These are phyloP conservation scores for Albophoma yamanashiensis DNA, from an alignment of 2,329 filamentous ascomycete species.

Conservation along the genomic window DNA sequence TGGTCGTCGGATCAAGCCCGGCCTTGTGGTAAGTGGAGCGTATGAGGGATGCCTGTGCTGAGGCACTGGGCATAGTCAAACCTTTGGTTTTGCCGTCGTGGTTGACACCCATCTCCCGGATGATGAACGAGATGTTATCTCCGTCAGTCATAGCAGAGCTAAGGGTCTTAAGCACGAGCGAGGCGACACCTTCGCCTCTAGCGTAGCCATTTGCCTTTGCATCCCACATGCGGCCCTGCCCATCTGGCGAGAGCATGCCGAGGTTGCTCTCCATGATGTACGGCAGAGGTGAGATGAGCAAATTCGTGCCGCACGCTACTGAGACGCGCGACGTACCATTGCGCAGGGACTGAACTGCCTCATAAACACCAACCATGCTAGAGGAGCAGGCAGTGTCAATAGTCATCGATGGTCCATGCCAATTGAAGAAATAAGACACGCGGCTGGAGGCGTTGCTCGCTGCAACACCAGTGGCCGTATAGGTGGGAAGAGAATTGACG, in stretches of 20 bases:
- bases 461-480: too few relatives aligned
- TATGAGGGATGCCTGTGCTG: conserved; percentile 29
- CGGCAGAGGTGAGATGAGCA: conserved; percentile 10
- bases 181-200: conserved; percentile 38
- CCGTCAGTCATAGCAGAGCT: conserved; percentile 26
- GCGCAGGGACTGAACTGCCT: too few relatives aligned
- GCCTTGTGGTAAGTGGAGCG: too few relatives aligned
- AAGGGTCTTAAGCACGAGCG: conserved; percentile 35
- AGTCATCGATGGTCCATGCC: conserved; percentile 10
- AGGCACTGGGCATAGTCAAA: conserved; percentile 19
- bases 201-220: conserved; percentile 37
- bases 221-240: conserved; percentile 28
- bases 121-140: conserved; percentile 14
- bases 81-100: conserved; percentile 10
- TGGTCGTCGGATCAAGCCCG: too few relatives aligned
- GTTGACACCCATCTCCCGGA: conserved; percentile 12
- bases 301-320: too few relatives aligned
- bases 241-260: conserved; percentile 25
- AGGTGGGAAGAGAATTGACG: too few relatives aligned
- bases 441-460: not conserved
- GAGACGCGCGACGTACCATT: too few relatives aligned
- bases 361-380: conserved; percentile 12
- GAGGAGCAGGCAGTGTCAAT: conserved; percentile 26
- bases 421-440: conserved; percentile 2
- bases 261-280: conserved; percentile 9